A percentile compares a stretch with the other conserved stretches of the same genome.
phyloP scores from a whole-genome alignment of 129 eudicot species.

The Flaveria sonorensis region DNA sequence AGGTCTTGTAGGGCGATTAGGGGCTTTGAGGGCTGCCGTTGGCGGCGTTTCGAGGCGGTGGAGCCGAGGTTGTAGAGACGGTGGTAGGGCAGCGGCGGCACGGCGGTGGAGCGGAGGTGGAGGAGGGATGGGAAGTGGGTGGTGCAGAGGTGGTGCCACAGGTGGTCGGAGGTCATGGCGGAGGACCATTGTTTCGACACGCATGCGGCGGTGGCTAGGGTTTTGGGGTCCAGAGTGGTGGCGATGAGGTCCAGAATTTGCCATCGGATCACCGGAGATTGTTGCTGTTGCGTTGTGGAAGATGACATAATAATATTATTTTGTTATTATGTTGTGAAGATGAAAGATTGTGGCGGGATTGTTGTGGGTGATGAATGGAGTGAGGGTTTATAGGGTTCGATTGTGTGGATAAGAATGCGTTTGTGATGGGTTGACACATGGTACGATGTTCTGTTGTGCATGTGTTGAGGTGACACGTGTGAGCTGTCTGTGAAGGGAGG shows the following conservation, averaged over 20 bases:
- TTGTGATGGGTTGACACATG: slow-evolving; percentile 27
- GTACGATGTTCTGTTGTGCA: slow-evolving; percentile 6
- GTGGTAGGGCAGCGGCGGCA: slow-evolving; percentile 41
- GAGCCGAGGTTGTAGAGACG: slow-evolving; percentile 54
- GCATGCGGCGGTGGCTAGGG: slow-evolving; percentile 56
- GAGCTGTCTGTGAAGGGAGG: not conserved
- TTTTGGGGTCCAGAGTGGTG: slow-evolving; percentile 55
- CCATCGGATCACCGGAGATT: slow-evolving; percentile 40
- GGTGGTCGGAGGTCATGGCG: slow-evolving; percentile 73
- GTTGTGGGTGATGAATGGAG: not conserved
- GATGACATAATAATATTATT: not conserved
- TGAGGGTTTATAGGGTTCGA: slow-evolving; percentile 29
- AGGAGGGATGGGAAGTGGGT: slow-evolving; percentile 61
- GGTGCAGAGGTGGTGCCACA: slow-evolving; percentile 61
- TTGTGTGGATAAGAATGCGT: slow-evolving; percentile 28
- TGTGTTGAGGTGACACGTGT: slow-evolving; percentile 30
- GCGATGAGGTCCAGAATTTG: slow-evolving; percentile 48
- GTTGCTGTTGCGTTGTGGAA: not conserved
- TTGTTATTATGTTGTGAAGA: no score
- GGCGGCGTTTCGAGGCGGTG: slow-evolving; percentile 50
- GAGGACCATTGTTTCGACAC: slow-evolving; percentile 62
- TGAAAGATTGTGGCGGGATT: not conserved
- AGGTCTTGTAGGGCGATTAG: slow-evolving; percentile 38
- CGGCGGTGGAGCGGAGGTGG: slow-evolving; percentile 39
- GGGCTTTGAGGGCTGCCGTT: slow-evolving; percentile 45